These are phyloP conservation scores for Oemleria cerasiformis DNA, from an alignment of 306 rosid genomes.

Conservation along the genomic window DNA sequence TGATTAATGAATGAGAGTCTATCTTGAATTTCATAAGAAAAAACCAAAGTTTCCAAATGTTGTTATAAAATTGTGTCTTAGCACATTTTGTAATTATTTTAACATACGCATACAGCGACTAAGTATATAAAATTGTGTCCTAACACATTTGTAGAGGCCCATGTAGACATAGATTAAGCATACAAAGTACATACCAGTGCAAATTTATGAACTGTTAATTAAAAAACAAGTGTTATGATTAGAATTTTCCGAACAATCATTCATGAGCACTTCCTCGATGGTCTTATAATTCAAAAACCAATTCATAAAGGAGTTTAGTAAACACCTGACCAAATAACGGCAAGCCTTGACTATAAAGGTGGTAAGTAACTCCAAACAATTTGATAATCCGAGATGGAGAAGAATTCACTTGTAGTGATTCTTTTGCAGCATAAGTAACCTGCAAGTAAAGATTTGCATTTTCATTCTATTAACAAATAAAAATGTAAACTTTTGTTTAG, in stretches of 20 bases:
- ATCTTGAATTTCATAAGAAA: neutral
- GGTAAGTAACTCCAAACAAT: slow-evolving; percentile 44
- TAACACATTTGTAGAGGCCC: neutral
- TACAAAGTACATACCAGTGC: neutral
- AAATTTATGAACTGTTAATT: neutral
- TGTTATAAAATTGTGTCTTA: neutral
- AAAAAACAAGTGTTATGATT: neutral
- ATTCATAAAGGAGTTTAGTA: neutral
- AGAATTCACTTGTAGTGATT: slow-evolving; percentile 25
- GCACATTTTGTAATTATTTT: neutral
- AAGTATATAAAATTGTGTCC: neutral
- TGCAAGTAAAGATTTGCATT: slow-evolving; percentile 8
- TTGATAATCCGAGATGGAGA: slow-evolving; percentile 24
- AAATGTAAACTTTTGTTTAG: neutral
- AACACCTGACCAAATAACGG: slow-evolving; percentile 50
- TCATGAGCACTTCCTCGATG: neutral
- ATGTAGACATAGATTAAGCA: neutral
- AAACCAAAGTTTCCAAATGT: neutral
- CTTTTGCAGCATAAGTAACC: slow-evolving; percentile 34
- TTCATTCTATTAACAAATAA: neutral
- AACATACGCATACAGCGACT: neutral
- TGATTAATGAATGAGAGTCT: neutral
- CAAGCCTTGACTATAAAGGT: slow-evolving; percentile 33
- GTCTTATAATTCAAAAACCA: neutral
- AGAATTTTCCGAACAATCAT: neutral